Base-by-base conservation (phyloP, 495 filamentous ascomycete species). In the Chaetomium fimeti region DNA sequence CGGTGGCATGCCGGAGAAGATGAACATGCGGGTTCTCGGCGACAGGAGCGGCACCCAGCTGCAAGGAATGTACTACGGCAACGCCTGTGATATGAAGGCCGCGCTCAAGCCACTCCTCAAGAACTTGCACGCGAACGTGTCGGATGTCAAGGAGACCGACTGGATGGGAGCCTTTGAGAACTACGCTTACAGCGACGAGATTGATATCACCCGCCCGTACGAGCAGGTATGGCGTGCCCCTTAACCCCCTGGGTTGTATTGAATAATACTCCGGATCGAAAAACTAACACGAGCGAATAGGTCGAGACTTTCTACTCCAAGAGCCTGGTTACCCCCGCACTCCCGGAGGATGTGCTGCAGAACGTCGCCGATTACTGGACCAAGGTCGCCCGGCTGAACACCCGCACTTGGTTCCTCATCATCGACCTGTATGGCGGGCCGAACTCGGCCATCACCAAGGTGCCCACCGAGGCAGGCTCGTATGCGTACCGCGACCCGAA, bases 291-390 rank as follows among this genome's bases (percentile, higher is more conserved):
- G 36, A 5, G 36, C 22, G 11, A n/a, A 11, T 11, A 57, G 55
- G 20, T 5, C 68, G 78, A 79, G 66, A 76, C 75, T 0, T 80
- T 80, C 64, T 81, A 79, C 69, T 72, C 77, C 69, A 79, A 78
- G 67, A 77, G 75, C 60, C 47, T 80, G 45, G 75, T 79, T 20
- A 76, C 79, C 48, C 68, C 69, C 12, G 74, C 77, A 1, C 69
- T 81, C 40, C 71, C 69, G 24, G 66, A 65, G 28, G 66, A 64
- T 7, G 68, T 73, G 5, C 68, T 79, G 15, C 69, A 75, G 60
- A 65, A 66, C 18, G 76, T 80, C 15, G 71, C 72, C 11, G 66
- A 76, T 59, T 81, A 80, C 68, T 81, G 77, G 79, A 71, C 76
- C 51, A 66, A 72, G 57, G 63, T 67, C 2, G 77, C 76, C 59